Conservation (phyloP, 2,329 filamentous ascomycete genomes). For the Fusarium sp. region DNA sequence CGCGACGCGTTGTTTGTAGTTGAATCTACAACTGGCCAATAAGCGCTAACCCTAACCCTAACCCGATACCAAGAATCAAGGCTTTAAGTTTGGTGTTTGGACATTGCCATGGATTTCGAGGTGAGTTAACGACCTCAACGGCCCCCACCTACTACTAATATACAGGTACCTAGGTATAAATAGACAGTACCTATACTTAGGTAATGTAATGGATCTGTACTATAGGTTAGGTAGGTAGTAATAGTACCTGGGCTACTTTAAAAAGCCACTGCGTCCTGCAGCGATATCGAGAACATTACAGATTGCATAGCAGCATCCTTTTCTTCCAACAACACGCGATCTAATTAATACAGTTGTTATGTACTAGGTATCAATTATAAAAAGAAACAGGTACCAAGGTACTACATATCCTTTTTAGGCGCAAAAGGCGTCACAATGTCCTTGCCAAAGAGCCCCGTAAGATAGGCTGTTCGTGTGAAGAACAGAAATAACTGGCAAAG, state of each 20-base stretch:
- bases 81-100: conserved; percentile 7
- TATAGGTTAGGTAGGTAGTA: no score
- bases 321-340: neutral
- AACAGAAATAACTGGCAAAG: conserved; percentile 63
- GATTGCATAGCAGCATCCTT: neutral
- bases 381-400: neutral
- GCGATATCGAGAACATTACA: neutral
- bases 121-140: neutral
- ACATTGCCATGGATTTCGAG: neutral
- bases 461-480: conserved; percentile 65
- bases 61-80: conserved; percentile 25
- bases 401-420: conserved; percentile 46
- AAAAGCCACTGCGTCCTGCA: neutral
- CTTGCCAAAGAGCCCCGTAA: conserved; percentile 69
- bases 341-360: neutral
- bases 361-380: neutral
- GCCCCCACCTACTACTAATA: neutral
- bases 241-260: neutral
- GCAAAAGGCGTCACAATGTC: conserved; percentile 45
- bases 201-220: no score
- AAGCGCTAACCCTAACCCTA: conserved; percentile 30
- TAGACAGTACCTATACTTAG: neutral
- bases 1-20: conserved; percentile 3
- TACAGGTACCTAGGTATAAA: neutral
- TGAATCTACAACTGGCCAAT: conserved; percentile 13